Percentiles rank a stretch among this genome's conserved stretches.
phyloP scores from a whole-genome alignment of 169 alveolate genomes.

The Nephromyces sp. region DNA sequence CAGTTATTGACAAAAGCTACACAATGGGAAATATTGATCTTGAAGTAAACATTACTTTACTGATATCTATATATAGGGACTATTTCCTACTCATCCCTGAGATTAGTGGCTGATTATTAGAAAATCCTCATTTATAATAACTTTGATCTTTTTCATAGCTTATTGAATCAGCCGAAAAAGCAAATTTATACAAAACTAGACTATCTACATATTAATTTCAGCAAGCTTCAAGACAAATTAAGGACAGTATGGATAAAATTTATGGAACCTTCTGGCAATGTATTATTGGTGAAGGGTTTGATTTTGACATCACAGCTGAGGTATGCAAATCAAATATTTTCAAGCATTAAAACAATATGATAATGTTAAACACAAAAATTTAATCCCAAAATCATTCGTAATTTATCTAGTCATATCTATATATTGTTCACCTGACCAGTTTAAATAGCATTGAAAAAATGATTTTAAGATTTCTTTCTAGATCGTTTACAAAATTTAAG shows the following conservation, averaged over 20 bases:
- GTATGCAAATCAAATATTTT: slow-evolving; percentile 5
- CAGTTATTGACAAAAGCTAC: no score
- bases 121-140: no score
- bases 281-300: slow-evolving; percentile 56
- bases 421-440: neutral
- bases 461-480: no score
- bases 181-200: neutral
- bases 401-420: neutral
- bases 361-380: neutral
- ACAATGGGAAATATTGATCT: no score
- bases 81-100: no score
- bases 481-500: no score
- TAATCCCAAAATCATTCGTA: neutral
- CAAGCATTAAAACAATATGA: neutral
- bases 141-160: no score
- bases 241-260: slow-evolving; percentile 53
- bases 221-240: slow-evolving; percentile 40
- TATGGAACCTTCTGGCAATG: slow-evolving; percentile 66
- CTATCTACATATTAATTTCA: neutral
- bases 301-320: slow-evolving; percentile 57
- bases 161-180: no score
- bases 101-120: no score
- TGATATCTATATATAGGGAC: no score
- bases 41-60: no score
- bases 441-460: neutral